Percentiles rank a stretch among this genome's conserved stretches.
Conservation (phyloP, 2,329 filamentous ascomycete genomes). For the Pseudogymnoascus sp. region DNA sequence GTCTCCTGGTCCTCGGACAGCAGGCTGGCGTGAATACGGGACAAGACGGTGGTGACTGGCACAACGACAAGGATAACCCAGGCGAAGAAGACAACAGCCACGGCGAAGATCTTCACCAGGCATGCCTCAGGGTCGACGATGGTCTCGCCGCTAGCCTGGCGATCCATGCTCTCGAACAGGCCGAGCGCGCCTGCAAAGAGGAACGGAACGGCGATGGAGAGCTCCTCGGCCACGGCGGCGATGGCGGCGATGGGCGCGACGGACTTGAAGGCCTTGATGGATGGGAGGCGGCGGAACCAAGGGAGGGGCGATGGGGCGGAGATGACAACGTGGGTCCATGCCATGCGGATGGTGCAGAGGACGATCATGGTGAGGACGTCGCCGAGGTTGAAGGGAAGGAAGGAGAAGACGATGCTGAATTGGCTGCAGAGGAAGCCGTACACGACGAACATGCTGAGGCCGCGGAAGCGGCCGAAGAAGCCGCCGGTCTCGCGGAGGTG, state of each 20-base stretch:
- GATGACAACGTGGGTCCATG: conserved; percentile 84
- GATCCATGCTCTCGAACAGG: conserved; percentile 11
- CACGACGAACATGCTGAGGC: conserved; percentile 44
- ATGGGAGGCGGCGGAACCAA: conserved; percentile 63
- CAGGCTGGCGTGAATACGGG: conserved; percentile 80
- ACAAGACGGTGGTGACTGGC: conserved; percentile 66
- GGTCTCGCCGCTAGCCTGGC: conserved; percentile 20
- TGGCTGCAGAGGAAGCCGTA: conserved; percentile 36
- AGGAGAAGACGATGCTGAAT: conserved; percentile 32
- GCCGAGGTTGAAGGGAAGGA: conserved; percentile 36
- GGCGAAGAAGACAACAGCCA: conserved; percentile 41
- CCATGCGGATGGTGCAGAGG: conserved; percentile 60
- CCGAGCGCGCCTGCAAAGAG: conserved; percentile 37
- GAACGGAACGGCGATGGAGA: conserved; percentile 40
- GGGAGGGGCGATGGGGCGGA: conserved; percentile 53
- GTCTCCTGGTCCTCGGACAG: conserved; percentile 73
- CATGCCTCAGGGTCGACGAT: conserved; percentile 32
- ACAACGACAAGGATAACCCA: conserved; percentile 57
- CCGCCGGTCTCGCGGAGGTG: conserved; percentile 59
- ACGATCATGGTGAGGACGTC: conserved; percentile 51
- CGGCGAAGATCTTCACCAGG: conserved; percentile 37
- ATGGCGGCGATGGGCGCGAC: conserved; percentile 60
- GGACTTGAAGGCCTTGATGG: conserved; percentile 56
- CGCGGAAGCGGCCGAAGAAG: conserved; percentile 60
- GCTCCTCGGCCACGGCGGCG: conserved; percentile 49